Base-by-base conservation (phyloP, 371 early-diverging fungal species). In the Actinomortierella wolfii region DNA sequence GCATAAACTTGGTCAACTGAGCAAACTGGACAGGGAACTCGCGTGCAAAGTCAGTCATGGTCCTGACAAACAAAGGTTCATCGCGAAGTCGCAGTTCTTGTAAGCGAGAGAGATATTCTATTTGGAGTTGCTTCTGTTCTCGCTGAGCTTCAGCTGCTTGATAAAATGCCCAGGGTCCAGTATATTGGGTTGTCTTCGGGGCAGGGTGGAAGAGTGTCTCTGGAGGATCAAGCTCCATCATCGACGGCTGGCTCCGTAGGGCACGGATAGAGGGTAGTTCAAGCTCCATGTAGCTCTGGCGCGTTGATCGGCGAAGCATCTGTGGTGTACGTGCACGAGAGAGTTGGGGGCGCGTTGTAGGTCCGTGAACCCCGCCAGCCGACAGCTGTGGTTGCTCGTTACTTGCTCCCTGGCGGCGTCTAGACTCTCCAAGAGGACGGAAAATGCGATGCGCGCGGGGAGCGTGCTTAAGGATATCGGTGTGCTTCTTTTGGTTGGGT, bases 181-280 rank as follows among this genome's bases (percentile, higher is more conserved):
- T 61, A 43, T 64, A 70, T 13, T 64, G 56, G 15, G 70, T 41
- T 0, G 65, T 64, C 1, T 17, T 42, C 0, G 70, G 70, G 4
- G 61, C 43, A 3, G 70, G 70, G 3, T 49, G 51, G 41, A 70
- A 70, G 24, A 70, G 57, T 2, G 70, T 64, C 11, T 34, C 13
- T 1, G 70, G 70, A 7, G 70, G 70, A 42, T 70, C 70, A 8
- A 70, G 58, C 21, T 70, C 70, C 70, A 70, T 70, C 65, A 70
- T 64, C 8, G 65, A 57, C 9, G 70, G 70, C 23, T 70, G 64
- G 21, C 65, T 60, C 29, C 70, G 61, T 21, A 70, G 49, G 8
- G 56, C 61, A 34, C 58, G 56, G 28, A 70, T 64, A 9, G 70
- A 70, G 9, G 70, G 70, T 1, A 70, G 51, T 29, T 70, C 70